Evolutionary conservation across 768 basidiomycete species (phyloP).

Genomic region (Russula earlei): DNA sequence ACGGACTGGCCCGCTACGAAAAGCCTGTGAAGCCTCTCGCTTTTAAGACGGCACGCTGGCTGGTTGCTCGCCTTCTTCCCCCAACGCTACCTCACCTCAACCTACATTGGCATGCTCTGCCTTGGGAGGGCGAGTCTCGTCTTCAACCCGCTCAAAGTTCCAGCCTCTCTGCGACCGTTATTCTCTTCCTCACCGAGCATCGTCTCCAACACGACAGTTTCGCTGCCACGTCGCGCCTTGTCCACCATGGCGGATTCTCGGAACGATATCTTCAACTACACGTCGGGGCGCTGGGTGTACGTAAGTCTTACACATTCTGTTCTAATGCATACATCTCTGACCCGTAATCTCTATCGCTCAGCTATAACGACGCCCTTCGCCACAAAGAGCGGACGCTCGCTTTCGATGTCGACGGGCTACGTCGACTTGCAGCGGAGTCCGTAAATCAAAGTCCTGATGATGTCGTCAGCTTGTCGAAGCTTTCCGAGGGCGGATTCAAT

Average conservation of each 20-base stretch:
- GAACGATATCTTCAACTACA: constrained; percentile 22
- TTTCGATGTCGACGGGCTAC: constrained; percentile 34
- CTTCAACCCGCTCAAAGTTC: no score
- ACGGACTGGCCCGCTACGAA: no score
- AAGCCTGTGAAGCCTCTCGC: no score
- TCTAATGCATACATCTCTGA: constrained; percentile 9
- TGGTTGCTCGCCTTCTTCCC: no score
- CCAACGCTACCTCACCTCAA: no score
- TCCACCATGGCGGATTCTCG: not conserved
- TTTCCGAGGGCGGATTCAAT: constrained; percentile 34
- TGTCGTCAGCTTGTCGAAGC: constrained; percentile 31
- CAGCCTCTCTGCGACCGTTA: no score
- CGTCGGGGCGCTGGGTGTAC: constrained; percentile 25
- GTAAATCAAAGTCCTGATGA: constrained; percentile 31
- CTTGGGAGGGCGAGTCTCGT: no score
- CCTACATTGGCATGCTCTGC: no score
- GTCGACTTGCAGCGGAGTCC: constrained; percentile 38
- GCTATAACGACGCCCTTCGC: constrained; percentile 31
- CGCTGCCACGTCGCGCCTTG: not conserved
- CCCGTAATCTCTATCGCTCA: constrained; percentile 3
- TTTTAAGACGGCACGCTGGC: no score
- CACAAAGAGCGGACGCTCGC: constrained; percentile 34
- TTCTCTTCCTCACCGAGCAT: not conserved
- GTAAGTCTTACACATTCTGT: constrained; percentile 19
- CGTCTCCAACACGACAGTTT: not conserved